Base-by-base conservation (phyloP, 192 early-diverging fungal genomes). In the Backusella mclennaniae region DNA sequence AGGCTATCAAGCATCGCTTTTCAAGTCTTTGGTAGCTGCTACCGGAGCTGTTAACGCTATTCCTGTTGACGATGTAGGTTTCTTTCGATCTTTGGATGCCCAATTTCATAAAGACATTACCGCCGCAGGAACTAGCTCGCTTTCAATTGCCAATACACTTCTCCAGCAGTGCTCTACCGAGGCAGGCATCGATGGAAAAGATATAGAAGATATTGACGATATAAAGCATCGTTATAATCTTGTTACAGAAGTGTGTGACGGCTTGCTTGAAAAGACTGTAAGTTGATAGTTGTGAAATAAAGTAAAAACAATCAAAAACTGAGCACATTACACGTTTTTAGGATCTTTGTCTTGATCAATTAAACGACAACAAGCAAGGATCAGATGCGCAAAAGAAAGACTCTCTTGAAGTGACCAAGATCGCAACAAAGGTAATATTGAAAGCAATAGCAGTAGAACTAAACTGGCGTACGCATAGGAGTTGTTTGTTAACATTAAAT, bases 251-350 rank as follows among this genome's bases (percentile, higher is more conserved):
- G 87, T 90, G 23, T 84, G 95, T 5, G 97, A 98, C 74, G 85
- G 89, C 72, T 77, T 96, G 77, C 83, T 96, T 8, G 96, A 98
- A 83, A 90, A 89, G 71, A 92, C 93, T 29, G 91, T 93, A 82
- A 75, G 89, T 79, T 6, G 12, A n/a, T 71, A 53, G 3, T 71
- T 35, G 26, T 35, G 35, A 35, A 5, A 41, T 14, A 44, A 44
- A 44, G 0, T 14, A n/a, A n/a, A 49, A n/a, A 49, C 15, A 49
- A n/a, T 15, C 14, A 6, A 7, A 68, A 5, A 29, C 15, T 68
- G 7, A 68, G 35, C 35, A 68, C 7, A 6, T 53, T 78, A 56
- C n/a, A 56, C 53, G 15, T 8, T 31, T 52, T 59, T 82, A 93
- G 89, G 95, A 96, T 80, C 83, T 91, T 12, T 89, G 89, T 21